These are phyloP conservation scores for Globisporangium emineosum DNA, from an alignment of 352 stramenopile genomes.

Conservation along the genomic window DNA sequence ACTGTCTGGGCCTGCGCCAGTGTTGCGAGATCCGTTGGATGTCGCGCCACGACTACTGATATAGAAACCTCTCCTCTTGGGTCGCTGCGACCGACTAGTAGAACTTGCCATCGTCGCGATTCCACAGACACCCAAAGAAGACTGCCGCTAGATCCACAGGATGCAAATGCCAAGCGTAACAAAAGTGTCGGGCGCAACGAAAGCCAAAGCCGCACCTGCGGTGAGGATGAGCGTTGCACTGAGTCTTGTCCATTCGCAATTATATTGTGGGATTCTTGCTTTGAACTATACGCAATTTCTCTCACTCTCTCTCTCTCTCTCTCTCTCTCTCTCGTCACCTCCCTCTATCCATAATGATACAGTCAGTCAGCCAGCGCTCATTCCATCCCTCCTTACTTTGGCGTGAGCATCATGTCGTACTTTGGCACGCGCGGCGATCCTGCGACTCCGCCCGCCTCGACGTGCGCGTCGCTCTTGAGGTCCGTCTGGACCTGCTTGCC, in stretches of 20 bases:
- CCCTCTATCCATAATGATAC: constrained; percentile 5
- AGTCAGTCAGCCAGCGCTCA: neutral
- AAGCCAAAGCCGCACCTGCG: too few relatives aligned
- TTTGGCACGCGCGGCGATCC: constrained; percentile 13
- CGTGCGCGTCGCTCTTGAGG: constrained; percentile 10
- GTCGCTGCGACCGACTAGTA: too few relatives aligned
- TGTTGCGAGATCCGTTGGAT: too few relatives aligned
- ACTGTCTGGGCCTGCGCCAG: too few relatives aligned
- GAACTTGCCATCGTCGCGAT: too few relatives aligned
- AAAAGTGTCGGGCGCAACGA: too few relatives aligned
- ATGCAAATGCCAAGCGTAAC: neutral
- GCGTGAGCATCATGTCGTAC: constrained; percentile 17
- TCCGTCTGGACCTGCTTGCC: constrained; percentile 10
- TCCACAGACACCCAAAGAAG: too few relatives aligned
- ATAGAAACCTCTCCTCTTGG: too few relatives aligned
- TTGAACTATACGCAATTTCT: neutral
- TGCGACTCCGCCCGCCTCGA: neutral
- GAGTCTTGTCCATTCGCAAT: neutral
- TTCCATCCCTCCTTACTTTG: constrained; percentile 6
- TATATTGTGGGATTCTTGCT: neutral
- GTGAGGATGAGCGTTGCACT: too few relatives aligned
- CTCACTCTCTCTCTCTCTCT: neutral
- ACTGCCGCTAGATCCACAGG: too few relatives aligned
- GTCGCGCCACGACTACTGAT: too few relatives aligned
- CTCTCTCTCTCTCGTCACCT: constrained; percentile 2